phyloP scores from a whole-genome alignment of 148 eudicot genomes.

The Camellia sinensis region DNA sequence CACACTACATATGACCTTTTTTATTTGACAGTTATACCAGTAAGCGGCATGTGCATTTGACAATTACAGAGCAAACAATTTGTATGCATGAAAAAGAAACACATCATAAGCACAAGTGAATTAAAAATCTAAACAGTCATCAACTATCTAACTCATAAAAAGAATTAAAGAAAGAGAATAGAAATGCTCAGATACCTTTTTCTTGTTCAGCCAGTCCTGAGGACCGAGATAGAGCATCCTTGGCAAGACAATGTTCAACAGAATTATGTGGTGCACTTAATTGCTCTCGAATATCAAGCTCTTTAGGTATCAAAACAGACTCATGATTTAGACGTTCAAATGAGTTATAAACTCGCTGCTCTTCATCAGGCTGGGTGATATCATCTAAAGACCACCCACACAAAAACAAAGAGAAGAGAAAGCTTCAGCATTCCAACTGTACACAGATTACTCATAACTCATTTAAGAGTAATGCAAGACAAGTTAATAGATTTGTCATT shows the following conservation, averaged over 20 bases:
- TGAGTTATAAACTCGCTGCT: constrained; percentile 22
- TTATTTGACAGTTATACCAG: no score
- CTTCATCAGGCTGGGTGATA: constrained; percentile 56
- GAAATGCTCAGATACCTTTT: constrained; percentile 21
- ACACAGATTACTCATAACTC: not conserved
- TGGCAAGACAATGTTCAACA: constrained; percentile 24
- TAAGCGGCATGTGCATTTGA: not conserved
- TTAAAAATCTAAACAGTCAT: not conserved
- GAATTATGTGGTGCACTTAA: constrained; percentile 23
- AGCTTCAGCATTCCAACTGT: constrained; percentile 7
- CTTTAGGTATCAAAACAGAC: constrained; percentile 28
- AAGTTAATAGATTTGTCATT: constrained; percentile 1
- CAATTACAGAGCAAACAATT: not conserved
- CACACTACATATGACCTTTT: no score
- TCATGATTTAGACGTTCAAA: constrained; percentile 26
- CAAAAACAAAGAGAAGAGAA: constrained; percentile 21
- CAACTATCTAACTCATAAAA: not conserved
- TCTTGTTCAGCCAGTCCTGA: constrained; percentile 18
- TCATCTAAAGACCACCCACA: constrained; percentile 56
- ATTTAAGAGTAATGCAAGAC: constrained; percentile 2
- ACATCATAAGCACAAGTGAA: not conserved
- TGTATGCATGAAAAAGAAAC: not conserved
- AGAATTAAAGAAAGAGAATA: not conserved
- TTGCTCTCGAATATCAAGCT: constrained; percentile 28
- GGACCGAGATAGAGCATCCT: constrained; percentile 14